A percentile compares a stretch with the other conserved stretches of the same genome.
Evolutionary conservation across 1,139 yeast species (phyloP).

Genomic region (Pneumocystis wakefieldiae): DNA sequence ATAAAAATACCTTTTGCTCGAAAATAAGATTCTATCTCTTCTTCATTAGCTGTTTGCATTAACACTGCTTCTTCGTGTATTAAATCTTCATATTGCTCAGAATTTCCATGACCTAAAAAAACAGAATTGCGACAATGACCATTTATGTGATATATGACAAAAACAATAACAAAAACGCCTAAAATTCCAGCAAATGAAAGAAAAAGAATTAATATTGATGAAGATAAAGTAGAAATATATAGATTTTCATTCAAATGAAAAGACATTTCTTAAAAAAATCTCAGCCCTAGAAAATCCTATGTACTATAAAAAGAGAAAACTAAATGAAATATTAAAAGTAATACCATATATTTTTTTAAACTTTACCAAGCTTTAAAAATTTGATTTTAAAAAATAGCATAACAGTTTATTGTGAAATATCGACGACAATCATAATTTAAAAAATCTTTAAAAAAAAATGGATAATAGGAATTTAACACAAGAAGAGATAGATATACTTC

Average conservation of each 20-base stretch:
- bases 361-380: neutral
- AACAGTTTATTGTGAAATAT: neutral
- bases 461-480: neutral
- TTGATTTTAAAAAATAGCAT: neutral
- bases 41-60: neutral
- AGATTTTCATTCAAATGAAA: neutral
- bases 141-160: neutral
- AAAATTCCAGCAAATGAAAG: neutral
- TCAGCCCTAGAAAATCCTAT: neutral
- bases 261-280: neutral
- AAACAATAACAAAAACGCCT: neutral
- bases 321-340: neutral
- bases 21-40: constrained; percentile 26
- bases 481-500: neutral
- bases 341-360: neutral
- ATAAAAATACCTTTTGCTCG: constrained; percentile 37
- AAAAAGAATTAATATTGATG: neutral
- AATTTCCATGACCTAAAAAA: neutral
- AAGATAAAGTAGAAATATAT: neutral
- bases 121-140: neutral
- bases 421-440: neutral
- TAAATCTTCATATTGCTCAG: neutral
- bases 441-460: neutral
- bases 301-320: neutral
- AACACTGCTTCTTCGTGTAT: neutral